Base-by-base conservation (phyloP, 2,329 filamentous ascomycete genomes). In the Aspergillus udagawae region DNA sequence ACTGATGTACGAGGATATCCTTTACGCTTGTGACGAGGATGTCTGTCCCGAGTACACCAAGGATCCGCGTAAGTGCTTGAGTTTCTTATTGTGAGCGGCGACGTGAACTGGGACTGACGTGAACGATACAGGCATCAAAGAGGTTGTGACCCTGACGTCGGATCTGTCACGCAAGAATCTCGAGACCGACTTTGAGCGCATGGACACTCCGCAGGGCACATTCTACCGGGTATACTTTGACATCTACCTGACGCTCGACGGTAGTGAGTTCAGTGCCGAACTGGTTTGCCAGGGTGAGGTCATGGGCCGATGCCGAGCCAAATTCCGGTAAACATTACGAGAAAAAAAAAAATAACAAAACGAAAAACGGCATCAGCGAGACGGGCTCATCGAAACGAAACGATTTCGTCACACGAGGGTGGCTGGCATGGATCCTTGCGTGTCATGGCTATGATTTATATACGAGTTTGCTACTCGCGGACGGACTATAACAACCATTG, bases 261-360 rank as follows among this genome's bases (percentile, higher is more conserved):
- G 94, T 23, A 96, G 91, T 53, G 94, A 99, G 75, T 97, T 99
- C 81, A 97, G 94, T 67, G 94, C 94, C 53, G 94, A 97, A 79
- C 81, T 99, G 42, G 93, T 97, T n/a, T 99, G 94, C 79, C 94
- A 99, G 76, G 94, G 94, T 70, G 94, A 97, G 76, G 92, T 99
- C 64, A 99, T 97, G 94, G 94, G 94, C 64, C 87, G 93, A 63
- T 97, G 93, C 84, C 88, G 92, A 62, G 90, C 93, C 58, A 86
- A 92, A 72, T 97, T 97, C 82, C 79, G 85, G 76, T 88, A 78
- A 59, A 32, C 45, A 17, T 5, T 45, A 20, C 20, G 20, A 45
- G n/a, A 21, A 20, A 5, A 44, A 17, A 20, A 42, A 42, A 21
- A 44, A 21, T n/a, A n/a, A 42, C 12, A 44, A 21, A 44, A 21